Percentiles rank a stretch among this genome's conserved stretches.
phyloP scores from a whole-genome alignment of 768 basidiomycete species.

The Rhizopogon rudus region DNA sequence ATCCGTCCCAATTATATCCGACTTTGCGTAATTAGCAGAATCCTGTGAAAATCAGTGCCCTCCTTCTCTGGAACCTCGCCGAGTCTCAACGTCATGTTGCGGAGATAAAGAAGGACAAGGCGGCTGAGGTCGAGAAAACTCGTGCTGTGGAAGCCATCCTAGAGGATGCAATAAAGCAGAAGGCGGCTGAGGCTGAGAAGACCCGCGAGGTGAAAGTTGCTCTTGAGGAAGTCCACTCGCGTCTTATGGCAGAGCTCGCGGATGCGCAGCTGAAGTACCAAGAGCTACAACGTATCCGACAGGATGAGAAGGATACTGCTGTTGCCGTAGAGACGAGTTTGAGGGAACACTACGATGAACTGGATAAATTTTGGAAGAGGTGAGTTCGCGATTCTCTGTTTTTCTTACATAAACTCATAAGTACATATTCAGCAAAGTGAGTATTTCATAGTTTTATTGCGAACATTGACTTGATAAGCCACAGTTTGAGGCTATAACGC shows the following conservation, averaged over 20 bases:
- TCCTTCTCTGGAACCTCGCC: conserved; percentile 46
- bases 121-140: conserved; percentile 27
- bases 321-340: conserved; percentile 48
- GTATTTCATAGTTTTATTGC: conserved; percentile 21
- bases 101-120: not conserved
- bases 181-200: conserved; percentile 27
- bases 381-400: conserved; percentile 17
- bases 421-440: conserved; percentile 28
- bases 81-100: conserved; percentile 41
- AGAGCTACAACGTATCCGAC: conserved; percentile 34
- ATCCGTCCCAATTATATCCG: not conserved
- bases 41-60: conserved; percentile 44
- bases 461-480: conserved; percentile 9
- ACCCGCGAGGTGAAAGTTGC: conserved; percentile 25
- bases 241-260: conserved; percentile 28
- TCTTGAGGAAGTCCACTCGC: conserved; percentile 27
- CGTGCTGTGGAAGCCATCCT: conserved; percentile 28
- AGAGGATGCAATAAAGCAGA: conserved; percentile 5
- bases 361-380: conserved; percentile 37
- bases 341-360: conserved; percentile 44
- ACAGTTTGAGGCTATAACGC: conserved; percentile 18
- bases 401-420: conserved; percentile 12
- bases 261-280: conserved; percentile 36
- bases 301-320: conserved; percentile 48
- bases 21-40: conserved; percentile 32